These are phyloP conservation scores for Centella asiatica DNA, from an alignment of 129 eudicot species.

Conservation along the genomic window DNA sequence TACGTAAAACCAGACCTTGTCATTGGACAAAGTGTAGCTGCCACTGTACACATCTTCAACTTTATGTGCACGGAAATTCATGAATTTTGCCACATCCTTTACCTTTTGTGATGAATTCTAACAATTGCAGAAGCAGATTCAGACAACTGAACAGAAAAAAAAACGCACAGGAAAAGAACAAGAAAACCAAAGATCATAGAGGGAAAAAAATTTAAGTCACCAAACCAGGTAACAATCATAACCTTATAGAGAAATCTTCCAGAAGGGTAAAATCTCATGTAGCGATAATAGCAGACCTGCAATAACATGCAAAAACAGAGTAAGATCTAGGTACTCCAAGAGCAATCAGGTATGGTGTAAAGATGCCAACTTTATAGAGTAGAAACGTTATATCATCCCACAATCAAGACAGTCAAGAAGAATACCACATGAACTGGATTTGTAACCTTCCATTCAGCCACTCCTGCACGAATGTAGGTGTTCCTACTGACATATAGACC, in stretches of 20 bases:
- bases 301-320: constrained; percentile 14
- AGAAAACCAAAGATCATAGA: no score
- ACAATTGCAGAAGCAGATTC: constrained; percentile 18
- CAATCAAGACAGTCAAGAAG: background rate
- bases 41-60: constrained; percentile 68
- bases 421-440: constrained; percentile 93
- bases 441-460: constrained; percentile 89
- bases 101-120: constrained; percentile 89
- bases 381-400: background rate
- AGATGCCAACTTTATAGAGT: background rate
- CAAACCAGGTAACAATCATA: constrained; percentile 3
- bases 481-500: constrained; percentile 93
- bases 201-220: background rate
- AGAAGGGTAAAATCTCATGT: constrained; percentile 86
- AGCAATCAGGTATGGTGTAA: background rate
- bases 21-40: constrained; percentile 76
- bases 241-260: constrained; percentile 97
- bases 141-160: no score
- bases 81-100: constrained; percentile 70
- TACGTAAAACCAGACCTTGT: constrained; percentile 47
- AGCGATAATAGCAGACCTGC: constrained; percentile 96
- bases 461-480: constrained; percentile 89
- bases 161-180: no score
- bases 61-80: constrained; percentile 74
- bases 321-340: background rate